Conservation (phyloP, 495 filamentous ascomycete species). For the Penicillium antarcticum region DNA sequence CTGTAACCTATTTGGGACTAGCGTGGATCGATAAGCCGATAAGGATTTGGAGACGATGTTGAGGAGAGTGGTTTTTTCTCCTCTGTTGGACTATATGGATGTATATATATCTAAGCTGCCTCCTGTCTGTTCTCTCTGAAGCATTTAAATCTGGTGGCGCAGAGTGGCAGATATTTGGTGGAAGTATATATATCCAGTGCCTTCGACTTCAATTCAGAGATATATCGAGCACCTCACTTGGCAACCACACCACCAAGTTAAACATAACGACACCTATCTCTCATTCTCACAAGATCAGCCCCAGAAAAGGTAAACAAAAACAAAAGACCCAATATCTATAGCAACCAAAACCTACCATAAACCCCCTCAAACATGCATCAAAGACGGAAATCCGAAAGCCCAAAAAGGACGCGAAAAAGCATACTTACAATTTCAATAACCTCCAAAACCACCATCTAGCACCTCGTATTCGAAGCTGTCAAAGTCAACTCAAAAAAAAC, state of each 20-base stretch:
- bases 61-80: too few species aligned
- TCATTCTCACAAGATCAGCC: not conserved
- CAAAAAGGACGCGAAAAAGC: too few species aligned
- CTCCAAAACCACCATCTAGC: not conserved
- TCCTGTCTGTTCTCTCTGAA: too few species aligned
- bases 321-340: not conserved
- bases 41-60: slow-evolving; percentile 6
- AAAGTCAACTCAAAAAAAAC: not conserved
- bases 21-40: slow-evolving; percentile 21
- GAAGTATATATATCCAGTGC: too few species aligned
- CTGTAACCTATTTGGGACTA: slow-evolving; percentile 19
- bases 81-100: too few species aligned
- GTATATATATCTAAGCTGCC: too few species aligned
- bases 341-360: not conserved
- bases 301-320: not conserved
- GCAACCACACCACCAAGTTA: not conserved
- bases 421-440: not conserved
- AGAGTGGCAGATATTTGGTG: too few species aligned
- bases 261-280: too few species aligned
- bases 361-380: slow-evolving; percentile 2
- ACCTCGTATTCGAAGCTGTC: slow-evolving; percentile 8
- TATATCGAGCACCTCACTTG: not conserved
- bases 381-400: not conserved
- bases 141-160: too few species aligned
- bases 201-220: not conserved